These are phyloP conservation scores for Fallopia convolvulus DNA, from an alignment of 148 eudicot genomes.

Conservation along the genomic window DNA sequence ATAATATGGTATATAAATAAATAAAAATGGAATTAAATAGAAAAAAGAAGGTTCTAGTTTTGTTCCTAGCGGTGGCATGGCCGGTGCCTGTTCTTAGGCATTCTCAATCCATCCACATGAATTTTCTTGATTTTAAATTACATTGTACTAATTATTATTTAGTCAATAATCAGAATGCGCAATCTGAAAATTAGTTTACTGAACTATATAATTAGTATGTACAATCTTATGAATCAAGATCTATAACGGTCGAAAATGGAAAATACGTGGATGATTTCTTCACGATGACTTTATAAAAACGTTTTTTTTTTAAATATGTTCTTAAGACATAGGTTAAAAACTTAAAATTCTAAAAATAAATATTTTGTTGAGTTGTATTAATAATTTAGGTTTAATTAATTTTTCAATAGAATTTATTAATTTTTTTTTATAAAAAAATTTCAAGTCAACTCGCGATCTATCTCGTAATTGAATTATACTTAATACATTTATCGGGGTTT, in stretches of 20 bases:
- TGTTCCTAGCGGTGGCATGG: slow-evolving; percentile 1
- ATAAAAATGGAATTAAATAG: neutral
- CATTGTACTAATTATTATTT: neutral
- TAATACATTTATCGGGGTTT: neutral
- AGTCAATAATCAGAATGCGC: neutral
- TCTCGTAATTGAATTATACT: neutral
- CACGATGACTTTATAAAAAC: neutral
- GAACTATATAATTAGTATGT: neutral
- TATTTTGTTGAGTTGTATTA: too few species aligned
- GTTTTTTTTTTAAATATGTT: too few species aligned
- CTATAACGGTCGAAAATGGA: neutral
- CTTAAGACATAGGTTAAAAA: too few species aligned
- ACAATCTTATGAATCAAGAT: neutral
- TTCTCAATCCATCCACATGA: neutral
- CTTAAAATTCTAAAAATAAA: too few species aligned
- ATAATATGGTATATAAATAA: neutral
- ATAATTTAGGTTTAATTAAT: too few species aligned
- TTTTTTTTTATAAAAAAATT: neutral
- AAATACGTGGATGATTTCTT: neutral
- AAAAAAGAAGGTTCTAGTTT: slow-evolving; percentile 2
- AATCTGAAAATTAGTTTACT: neutral
- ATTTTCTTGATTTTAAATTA: neutral
- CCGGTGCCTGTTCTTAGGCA: neutral
- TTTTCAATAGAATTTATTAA: too few species aligned
- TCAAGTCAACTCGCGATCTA: slow-evolving; percentile 2